These are phyloP conservation scores for Trichoderma brevicompactum DNA, from an alignment of 2,329 filamentous ascomycete genomes.

Conservation along the genomic window DNA sequence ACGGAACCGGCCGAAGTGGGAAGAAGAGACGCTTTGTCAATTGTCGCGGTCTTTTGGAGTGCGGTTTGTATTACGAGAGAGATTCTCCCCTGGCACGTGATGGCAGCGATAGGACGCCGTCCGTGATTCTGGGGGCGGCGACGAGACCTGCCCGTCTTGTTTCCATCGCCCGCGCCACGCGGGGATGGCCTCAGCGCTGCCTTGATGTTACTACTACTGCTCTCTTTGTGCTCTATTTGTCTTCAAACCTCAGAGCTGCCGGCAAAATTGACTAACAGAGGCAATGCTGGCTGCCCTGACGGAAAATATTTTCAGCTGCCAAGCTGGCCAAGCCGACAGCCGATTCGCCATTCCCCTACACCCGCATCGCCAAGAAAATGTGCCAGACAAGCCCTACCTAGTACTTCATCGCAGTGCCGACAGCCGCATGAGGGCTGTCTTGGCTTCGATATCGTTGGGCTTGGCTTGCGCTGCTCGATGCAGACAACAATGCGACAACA, in stretches of 20 bases:
- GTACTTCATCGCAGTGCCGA: neutral
- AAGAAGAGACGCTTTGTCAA: neutral
- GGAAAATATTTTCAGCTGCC: conserved; percentile 12
- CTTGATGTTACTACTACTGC: too few species aligned
- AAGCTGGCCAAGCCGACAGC: conserved; percentile 21
- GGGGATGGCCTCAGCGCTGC: neutral
- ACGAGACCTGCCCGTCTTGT: neutral
- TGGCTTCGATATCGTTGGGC: neutral
- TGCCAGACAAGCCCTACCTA: neutral
- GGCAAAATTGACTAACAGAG: neutral
- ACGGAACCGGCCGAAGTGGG: conserved; percentile 15
- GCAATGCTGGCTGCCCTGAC: neutral
- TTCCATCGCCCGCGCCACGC: neutral
- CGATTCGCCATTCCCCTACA: neutral
- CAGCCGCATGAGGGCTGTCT: neutral
- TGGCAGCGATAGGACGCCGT: conserved; percentile 1
- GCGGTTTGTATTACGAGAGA: neutral
- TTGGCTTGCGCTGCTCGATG: conserved; percentile 13
- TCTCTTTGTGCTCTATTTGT: too few species aligned
- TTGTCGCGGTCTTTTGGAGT: neutral
- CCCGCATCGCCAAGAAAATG: conserved; percentile 20
- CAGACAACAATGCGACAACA: conserved; percentile 2
- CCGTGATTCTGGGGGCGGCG: neutral
- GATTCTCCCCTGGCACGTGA: conserved; percentile 4
- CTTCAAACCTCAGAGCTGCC: too few species aligned